Evolutionary conservation across 2,329 filamentous ascomycete genomes (phyloP), one percentile per base, ranked within the genome.

Genomic region (Zasmidium cellare): DNA sequence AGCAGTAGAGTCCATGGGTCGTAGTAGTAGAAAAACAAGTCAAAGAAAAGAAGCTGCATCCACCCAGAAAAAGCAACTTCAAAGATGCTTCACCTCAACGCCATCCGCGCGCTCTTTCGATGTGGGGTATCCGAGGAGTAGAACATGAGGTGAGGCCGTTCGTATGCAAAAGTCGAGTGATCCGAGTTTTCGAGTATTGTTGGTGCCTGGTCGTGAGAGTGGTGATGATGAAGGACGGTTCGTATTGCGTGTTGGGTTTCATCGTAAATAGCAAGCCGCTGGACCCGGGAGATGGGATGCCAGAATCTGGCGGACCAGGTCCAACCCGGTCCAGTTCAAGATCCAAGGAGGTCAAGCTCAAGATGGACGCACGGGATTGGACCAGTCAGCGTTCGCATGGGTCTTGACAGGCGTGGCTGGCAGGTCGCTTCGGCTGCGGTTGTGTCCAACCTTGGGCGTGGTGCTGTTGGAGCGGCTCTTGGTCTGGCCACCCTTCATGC

Each of bases 391-490:
- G 20, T 50, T 51, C 45, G 46, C 56, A 35, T 56, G 63, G 41
- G 51, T 56, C 47, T 63, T 61, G 46, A 65, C 58, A 1, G 60
- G 62, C 20, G 62, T 63, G 3, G 54, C 38, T 11, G 55, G 61
- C 25, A 65, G 38, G 41, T 65, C 62, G 55, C 62, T 65, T 28
- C 62, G 58, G 55, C 62, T 65, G 24, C 62, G 60, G 47, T 51
- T 57, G 41, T 65, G 62, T 14, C 35, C 62, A 23, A 63, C 44
- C 38, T 57, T 57, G 9, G 62, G 62, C 19, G 62, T 61, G 20
- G 57, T 59, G 46, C 58, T 63, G 56, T 62, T 61, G 14, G 62
- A 59, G 20, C 57, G 58, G 19, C 49, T 52, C 22, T 62, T 62
- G 41, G 18, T 58, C 51, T 53, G 57, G 28, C 56, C 56, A 20